Conservation (phyloP, 1,284 basidiomycete genomes). For the Violaceomyces palustris region DNA sequence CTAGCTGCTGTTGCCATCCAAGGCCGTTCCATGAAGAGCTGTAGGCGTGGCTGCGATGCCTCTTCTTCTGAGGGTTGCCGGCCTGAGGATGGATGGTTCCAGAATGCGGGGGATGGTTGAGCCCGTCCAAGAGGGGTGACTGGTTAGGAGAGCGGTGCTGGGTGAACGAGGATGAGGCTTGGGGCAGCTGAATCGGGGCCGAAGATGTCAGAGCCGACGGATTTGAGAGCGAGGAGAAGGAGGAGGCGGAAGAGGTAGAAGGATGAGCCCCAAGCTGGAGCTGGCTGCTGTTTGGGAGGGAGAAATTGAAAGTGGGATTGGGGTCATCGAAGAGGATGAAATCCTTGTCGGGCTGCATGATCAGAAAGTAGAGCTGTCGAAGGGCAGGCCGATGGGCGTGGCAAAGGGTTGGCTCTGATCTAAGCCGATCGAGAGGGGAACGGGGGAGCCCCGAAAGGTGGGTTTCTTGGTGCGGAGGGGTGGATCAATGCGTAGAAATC, state of each 20-base stretch:
- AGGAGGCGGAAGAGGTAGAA: background rate
- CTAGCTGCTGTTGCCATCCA: background rate
- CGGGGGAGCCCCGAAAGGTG: too few species aligned
- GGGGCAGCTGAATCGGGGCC: background rate
- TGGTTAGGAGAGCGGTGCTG: slow-evolving; percentile 27
- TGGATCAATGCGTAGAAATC: too few species aligned
- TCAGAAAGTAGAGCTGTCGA: slow-evolving; percentile 2
- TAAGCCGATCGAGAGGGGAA: too few species aligned
- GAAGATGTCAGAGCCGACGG: background rate
- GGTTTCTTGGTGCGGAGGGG: too few species aligned
- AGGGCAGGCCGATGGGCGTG: background rate
- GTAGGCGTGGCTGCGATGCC: slow-evolving; percentile 22
- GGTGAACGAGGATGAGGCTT: slow-evolving; percentile 9
- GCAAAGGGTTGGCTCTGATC: too few species aligned
- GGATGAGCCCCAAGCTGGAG: background rate
- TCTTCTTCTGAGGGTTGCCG: slow-evolving; percentile 23
- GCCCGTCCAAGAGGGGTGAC: slow-evolving; percentile 22
- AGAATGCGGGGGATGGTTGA: slow-evolving; percentile 9
- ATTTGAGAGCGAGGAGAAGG: background rate
- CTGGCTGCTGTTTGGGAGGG: background rate
- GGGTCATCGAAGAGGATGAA: slow-evolving; percentile 43
- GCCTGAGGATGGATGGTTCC: slow-evolving; percentile 1
- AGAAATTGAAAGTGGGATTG: background rate
- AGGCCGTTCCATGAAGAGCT: slow-evolving; percentile 4
- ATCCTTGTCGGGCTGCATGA: slow-evolving; percentile 21